A percentile compares a stretch with the other conserved stretches of the same genome.
Evolutionary conservation across 345 rosid genomes (phyloP).

Genomic region (Populus nigra): DNA sequence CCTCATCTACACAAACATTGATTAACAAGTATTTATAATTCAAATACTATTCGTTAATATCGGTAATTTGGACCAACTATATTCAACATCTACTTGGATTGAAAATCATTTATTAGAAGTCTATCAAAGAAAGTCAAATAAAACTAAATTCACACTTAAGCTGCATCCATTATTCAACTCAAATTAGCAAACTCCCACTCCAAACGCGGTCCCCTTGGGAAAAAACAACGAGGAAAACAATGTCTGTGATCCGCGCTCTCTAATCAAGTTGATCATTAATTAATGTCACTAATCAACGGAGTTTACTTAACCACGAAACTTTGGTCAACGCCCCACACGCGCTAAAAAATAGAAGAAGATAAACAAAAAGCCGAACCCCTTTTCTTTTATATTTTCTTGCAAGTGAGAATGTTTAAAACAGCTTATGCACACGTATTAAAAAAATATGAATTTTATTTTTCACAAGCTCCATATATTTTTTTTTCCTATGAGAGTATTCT

Average conservation of each 20-base stretch:
- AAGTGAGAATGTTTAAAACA: not conserved
- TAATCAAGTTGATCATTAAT: not conserved
- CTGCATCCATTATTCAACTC: not conserved
- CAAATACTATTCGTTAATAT: too few relatives aligned
- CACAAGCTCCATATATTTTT: too few relatives aligned
- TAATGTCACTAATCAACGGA: not conserved
- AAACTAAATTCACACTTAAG: not conserved
- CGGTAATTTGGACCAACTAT: not conserved
- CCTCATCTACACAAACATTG: too few relatives aligned
- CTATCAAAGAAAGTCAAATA: too few relatives aligned
- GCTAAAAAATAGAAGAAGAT: not conserved
- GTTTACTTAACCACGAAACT: constrained; percentile 19
- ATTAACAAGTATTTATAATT: too few relatives aligned
- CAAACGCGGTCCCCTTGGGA: not conserved
- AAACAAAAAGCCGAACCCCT: not conserved
- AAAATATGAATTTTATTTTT: too few relatives aligned
- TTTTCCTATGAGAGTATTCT: too few relatives aligned
- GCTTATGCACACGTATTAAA: too few relatives aligned
- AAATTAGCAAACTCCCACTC: not conserved
- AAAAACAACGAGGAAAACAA: not conserved
- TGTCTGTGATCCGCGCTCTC: constrained; percentile 5
- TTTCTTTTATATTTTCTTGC: not conserved
- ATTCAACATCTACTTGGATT: too few relatives aligned
- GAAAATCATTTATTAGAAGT: not conserved
- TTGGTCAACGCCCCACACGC: constrained; percentile 44